A percentile compares a stretch with the other conserved stretches of the same genome.
phyloP scores from a whole-genome alignment of 2,329 filamentous ascomycete genomes.

The Thielaviopsis punctulata region DNA sequence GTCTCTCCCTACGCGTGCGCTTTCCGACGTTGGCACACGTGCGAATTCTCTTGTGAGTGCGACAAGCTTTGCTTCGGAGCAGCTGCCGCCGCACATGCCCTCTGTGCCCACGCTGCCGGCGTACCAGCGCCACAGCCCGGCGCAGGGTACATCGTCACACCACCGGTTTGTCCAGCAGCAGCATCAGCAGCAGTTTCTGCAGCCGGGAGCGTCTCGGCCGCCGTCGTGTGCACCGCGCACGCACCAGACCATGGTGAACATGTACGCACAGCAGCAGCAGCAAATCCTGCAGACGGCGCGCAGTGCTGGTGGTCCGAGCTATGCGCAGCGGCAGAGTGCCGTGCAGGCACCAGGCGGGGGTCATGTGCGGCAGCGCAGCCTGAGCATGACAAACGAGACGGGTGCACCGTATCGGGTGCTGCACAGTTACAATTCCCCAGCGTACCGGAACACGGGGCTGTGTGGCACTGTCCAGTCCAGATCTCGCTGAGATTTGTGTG shows the following conservation, averaged over 20 bases:
- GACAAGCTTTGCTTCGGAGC: neutral
- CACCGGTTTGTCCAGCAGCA: conserved; percentile 13
- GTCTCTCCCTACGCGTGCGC: conserved; percentile 10
- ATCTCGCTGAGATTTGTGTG: neutral
- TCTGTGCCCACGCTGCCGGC: conserved; percentile 1
- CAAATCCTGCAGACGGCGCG: neutral
- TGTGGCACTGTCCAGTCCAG: conserved; percentile 26
- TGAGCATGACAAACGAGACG: conserved; percentile 16
- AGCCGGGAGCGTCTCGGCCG: neutral
- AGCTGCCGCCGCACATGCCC: neutral
- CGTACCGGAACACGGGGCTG: conserved; percentile 36
- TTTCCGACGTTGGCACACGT: conserved; percentile 14
- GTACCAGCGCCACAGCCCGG: conserved; percentile 12
- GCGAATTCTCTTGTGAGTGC: neutral
- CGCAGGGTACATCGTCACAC: conserved; percentile 12
- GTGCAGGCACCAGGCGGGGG: too few species aligned
- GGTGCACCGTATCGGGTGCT: conserved; percentile 31
- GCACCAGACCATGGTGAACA: neutral
- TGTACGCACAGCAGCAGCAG: neutral
- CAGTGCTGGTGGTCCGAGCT: neutral
- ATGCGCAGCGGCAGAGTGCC: too few species aligned
- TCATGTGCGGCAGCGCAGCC: conserved; percentile 24
- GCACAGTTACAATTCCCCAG: conserved; percentile 42
- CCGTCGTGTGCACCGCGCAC: conserved; percentile 14
- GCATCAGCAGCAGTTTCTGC: neutral